Conservation (phyloP, 164 flowering plant genomes). For the Aristolochia fimbriata region DNA sequence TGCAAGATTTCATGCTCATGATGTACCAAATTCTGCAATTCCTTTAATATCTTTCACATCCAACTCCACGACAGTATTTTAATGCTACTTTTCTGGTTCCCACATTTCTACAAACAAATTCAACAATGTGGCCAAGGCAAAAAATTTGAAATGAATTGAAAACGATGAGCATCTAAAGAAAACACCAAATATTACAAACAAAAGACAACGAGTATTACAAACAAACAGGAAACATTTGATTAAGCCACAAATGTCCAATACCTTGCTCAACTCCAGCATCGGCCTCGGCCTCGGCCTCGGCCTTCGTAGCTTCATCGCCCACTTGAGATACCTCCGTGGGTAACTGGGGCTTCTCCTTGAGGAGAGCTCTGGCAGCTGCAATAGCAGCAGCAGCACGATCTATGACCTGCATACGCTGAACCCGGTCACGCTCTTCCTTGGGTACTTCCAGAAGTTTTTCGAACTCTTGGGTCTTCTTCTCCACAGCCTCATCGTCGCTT, state of each 20-base stretch:
- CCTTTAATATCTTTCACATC: too few species aligned
- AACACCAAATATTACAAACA: background rate
- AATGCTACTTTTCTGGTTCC: too few species aligned
- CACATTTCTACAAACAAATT: too few species aligned
- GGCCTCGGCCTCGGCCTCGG: background rate
- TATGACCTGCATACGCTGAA: slow-evolving; percentile 82
- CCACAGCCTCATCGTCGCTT: slow-evolving; percentile 26
- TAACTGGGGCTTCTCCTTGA: slow-evolving; percentile 26
- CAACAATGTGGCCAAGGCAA: too few species aligned
- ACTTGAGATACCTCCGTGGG: background rate
- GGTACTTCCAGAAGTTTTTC: slow-evolving; percentile 60
- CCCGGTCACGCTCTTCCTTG: slow-evolving; percentile 67
- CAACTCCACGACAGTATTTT: too few species aligned
- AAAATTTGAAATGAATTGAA: too few species aligned
- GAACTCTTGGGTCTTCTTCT: slow-evolving; percentile 63
- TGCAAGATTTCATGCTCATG: too few species aligned
- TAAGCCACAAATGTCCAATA: background rate
- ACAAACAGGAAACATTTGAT: background rate
- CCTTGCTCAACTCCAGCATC: slow-evolving; percentile 3
- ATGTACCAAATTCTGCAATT: too few species aligned
- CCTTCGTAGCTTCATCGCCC: background rate
- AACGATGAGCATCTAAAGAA: too few species aligned
- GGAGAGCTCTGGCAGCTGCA: slow-evolving; percentile 61
- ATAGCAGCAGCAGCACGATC: slow-evolving; percentile 94
- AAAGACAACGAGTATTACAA: background rate